A percentile compares a stretch with the other conserved stretches of the same genome.
Evolutionary conservation across 2,329 filamentous ascomycete species (phyloP).

Genomic region (Fusarium sp.): DNA sequence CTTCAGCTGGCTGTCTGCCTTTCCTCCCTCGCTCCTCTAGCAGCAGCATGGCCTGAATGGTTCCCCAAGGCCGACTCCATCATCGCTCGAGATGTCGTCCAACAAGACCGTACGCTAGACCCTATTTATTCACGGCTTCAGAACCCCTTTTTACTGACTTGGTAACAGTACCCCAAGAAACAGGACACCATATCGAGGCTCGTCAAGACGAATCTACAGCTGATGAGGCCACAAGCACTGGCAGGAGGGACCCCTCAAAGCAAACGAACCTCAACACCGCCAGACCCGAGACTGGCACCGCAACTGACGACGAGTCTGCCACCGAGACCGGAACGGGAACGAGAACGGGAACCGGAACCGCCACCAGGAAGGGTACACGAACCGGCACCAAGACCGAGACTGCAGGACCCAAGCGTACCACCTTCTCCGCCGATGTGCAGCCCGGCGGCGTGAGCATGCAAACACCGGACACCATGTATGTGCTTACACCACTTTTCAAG

Average conservation of each 20-base stretch:
- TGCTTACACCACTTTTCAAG: conserved; percentile 65
- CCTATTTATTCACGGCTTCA: background rate
- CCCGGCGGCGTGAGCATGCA: conserved; percentile 65
- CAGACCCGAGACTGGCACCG: conserved; percentile 34
- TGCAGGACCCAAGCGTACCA: conserved; percentile 50
- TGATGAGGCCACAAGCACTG: conserved; percentile 33
- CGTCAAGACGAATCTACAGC: conserved; percentile 15
- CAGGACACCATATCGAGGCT: conserved; percentile 13
- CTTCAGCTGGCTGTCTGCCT: conserved; percentile 63
- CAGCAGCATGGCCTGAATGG: conserved; percentile 68
- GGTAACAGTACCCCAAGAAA: conserved; percentile 32
- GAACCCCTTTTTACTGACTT: conserved; percentile 14
- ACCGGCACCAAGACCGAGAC: conserved; percentile 42
- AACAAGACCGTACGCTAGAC: conserved; percentile 23
- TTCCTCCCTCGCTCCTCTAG: conserved; percentile 60
- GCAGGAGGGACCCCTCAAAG: conserved; percentile 23
- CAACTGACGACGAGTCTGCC: conserved; percentile 17
- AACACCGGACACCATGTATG: conserved; percentile 59
- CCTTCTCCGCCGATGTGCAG: conserved; percentile 59
- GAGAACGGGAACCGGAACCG: conserved; percentile 37
- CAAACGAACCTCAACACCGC: conserved; percentile 57
- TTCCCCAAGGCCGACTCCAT: conserved; percentile 64
- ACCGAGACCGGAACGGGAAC: conserved; percentile 34
- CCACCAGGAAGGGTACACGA: conserved; percentile 36
- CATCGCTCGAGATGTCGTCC: conserved; percentile 49